Evolutionary conservation across 495 filamentous ascomycete species (phyloP).

Genomic region (Hypoxylon cercidicola): DNA sequence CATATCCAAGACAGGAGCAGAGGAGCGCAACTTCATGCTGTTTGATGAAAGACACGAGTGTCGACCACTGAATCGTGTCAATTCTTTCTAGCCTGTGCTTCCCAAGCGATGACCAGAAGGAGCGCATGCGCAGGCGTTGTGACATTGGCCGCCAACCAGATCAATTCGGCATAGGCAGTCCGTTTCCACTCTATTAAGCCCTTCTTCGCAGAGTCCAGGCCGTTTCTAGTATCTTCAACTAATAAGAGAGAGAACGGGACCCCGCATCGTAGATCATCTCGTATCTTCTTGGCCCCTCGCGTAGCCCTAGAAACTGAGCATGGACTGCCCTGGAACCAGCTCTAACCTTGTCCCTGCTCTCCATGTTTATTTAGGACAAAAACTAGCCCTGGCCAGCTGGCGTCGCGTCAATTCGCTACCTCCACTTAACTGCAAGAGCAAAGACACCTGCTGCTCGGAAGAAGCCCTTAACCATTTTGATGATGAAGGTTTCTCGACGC

Average conservation of each 20-base stretch:
- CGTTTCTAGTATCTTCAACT: too few species aligned
- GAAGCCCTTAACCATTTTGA: constrained; percentile 47
- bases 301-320: background rate
- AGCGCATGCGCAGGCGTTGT: too few species aligned
- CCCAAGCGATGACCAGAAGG: too few species aligned
- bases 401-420: constrained; percentile 1
- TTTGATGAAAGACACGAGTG: too few species aligned
- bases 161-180: too few species aligned
- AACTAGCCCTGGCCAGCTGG: constrained; percentile 5
- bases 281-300: background rate
- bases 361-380: constrained; percentile 9
- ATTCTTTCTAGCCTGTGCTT: too few species aligned
- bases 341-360: constrained; percentile 4
- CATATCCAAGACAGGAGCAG: too few species aligned
- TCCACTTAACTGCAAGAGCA: constrained; percentile 27
- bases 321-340: constrained; percentile 3
- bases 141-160: too few species aligned
- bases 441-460: constrained; percentile 25
- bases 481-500: constrained; percentile 40
- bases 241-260: constrained; percentile 1
- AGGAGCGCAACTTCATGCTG: too few species aligned
- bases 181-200: too few species aligned
- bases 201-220: too few species aligned
- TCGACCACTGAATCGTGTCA: too few species aligned
- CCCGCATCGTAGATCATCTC: constrained; percentile 4